Conservation (phyloP, 2,329 filamentous ascomycete genomes). For the Colletotrichum salicis region DNA sequence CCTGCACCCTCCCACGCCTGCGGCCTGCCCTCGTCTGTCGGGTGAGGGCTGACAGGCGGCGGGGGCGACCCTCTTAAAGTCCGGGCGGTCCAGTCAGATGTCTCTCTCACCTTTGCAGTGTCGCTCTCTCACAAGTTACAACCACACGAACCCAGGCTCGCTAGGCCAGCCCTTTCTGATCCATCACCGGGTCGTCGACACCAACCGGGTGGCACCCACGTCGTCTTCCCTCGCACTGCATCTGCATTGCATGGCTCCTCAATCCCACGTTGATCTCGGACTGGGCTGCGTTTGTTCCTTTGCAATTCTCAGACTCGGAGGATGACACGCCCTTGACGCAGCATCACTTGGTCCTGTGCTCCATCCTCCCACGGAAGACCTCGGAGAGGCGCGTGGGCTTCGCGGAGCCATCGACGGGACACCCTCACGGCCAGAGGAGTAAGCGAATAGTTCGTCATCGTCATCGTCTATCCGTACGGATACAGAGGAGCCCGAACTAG, state of each 20-base stretch:
- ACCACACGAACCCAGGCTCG: no score
- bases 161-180: background rate
- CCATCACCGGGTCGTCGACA: slow-evolving; percentile 10
- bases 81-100: slow-evolving; percentile 23
- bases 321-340: slow-evolving; percentile 35
- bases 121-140: background rate
- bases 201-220: slow-evolving; percentile 33
- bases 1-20: background rate
- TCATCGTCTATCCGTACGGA: background rate
- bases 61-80: background rate
- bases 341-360: background rate
- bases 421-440: background rate
- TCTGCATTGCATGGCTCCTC: slow-evolving; percentile 17
- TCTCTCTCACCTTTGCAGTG: background rate
- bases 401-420: background rate
- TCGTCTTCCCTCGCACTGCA: slow-evolving; percentile 19
- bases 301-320: slow-evolving; percentile 9
- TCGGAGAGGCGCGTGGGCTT: slow-evolving; percentile 9
- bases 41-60: slow-evolving; percentile 25
- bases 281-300: slow-evolving; percentile 8
- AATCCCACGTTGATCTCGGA: slow-evolving; percentile 21
- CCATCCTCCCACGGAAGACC: background rate
- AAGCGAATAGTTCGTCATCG: slow-evolving; percentile 12
- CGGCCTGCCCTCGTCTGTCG: slow-evolving; percentile 1
- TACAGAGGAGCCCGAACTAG: background rate